phyloP scores from a whole-genome alignment of 306 rosid genomes.

The Sicyos edulis region DNA sequence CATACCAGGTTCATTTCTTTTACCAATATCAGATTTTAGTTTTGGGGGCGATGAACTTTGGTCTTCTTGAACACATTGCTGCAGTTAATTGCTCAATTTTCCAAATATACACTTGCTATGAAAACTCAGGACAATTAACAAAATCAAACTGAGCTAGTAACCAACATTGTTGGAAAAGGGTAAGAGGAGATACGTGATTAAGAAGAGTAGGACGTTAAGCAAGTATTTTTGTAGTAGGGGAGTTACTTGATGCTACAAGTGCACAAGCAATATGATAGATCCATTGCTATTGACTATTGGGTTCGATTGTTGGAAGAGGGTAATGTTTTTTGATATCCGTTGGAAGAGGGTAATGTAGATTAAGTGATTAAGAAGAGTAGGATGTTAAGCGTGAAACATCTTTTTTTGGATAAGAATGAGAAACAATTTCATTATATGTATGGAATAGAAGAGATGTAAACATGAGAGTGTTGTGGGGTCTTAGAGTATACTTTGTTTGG shows the following conservation, averaged over 20 bases:
- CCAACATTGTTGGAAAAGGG: no score
- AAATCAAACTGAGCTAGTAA: no score
- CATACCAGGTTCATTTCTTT: slow-evolving; percentile 42
- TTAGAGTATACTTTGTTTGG: no score
- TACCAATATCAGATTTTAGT: slow-evolving; percentile 9
- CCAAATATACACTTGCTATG: neutral
- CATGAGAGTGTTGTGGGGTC: neutral
- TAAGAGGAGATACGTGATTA: no score
- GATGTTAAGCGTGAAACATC: neutral
- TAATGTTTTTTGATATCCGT: no score
- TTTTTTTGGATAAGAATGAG: no score
- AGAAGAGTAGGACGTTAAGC: no score
- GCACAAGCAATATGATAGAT: neutral
- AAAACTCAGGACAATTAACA: no score
- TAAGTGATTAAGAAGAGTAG: neutral
- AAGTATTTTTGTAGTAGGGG: no score
- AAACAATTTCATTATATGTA: no score
- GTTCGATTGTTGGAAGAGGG: neutral
- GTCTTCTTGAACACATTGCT: neutral
- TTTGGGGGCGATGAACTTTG: neutral
- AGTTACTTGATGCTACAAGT: neutral
- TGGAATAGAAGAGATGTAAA: no score
- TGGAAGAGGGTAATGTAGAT: neutral
- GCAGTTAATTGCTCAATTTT: neutral
- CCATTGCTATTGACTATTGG: neutral